Conservation (phyloP, 2,329 filamentous ascomycete genomes). For the Aspergillus sergii region DNA sequence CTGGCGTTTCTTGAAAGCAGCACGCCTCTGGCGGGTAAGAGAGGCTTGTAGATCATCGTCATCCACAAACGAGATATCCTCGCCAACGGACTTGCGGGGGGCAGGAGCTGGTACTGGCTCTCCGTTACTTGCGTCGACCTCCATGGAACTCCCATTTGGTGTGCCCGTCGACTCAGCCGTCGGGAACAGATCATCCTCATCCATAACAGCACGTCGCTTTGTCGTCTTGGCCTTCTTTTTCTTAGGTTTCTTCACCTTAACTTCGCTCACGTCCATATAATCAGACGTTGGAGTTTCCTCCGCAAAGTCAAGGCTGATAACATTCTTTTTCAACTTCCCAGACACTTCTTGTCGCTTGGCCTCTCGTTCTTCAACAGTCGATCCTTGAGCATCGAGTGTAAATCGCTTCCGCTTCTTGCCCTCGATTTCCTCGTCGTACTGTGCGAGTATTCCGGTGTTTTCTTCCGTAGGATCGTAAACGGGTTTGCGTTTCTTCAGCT, state of each 20-base stretch:
- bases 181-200: conserved; percentile 61
- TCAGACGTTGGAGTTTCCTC: conserved; percentile 72
- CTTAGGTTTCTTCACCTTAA: conserved; percentile 94
- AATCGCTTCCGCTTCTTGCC: conserved; percentile 89
- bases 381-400: conserved; percentile 78
- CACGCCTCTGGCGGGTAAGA: conserved; percentile 78
- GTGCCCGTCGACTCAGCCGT: conserved; percentile 33
- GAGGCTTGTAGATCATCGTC: conserved; percentile 91
- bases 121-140: conserved; percentile 65
- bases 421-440: conserved; percentile 94
- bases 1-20: conserved; percentile 89
- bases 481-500: conserved; percentile 86
- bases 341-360: conserved; percentile 57
- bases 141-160: conserved; percentile 64
- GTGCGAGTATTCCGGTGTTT: conserved; percentile 72
- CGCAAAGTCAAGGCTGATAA: conserved; percentile 75
- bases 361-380: conserved; percentile 65
- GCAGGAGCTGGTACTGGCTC: conserved; percentile 36
- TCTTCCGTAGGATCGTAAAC: conserved; percentile 82
- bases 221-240: conserved; percentile 79
- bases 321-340: conserved; percentile 66
- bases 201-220: conserved; percentile 64
- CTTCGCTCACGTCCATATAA: conserved; percentile 81
- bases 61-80: conserved; percentile 74
- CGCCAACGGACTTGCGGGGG: conserved; percentile 65